These are phyloP conservation scores for Tuber umbilicatum DNA, from an alignment of 495 filamentous ascomycete species.

Conservation along the genomic window DNA sequence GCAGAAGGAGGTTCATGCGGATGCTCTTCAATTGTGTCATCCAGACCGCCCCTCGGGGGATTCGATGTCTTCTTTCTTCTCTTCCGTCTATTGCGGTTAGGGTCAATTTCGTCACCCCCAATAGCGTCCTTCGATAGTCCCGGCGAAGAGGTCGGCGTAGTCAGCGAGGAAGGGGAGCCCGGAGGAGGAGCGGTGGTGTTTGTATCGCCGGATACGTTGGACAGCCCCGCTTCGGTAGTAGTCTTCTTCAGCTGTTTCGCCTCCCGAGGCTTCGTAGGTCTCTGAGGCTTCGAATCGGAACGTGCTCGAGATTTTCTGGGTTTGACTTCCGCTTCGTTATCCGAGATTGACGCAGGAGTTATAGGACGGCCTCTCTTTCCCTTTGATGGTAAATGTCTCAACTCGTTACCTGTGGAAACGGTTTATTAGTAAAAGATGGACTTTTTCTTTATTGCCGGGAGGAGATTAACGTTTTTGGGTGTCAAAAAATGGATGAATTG, in stretches of 20 bases:
- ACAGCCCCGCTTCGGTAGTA: slow-evolving; percentile 15
- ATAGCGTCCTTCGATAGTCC: neutral
- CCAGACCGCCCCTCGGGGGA: slow-evolving; percentile 1
- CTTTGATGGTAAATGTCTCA: neutral
- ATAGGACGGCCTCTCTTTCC: slow-evolving; percentile 12
- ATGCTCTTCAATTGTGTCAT: slow-evolving; percentile 17
- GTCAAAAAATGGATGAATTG: neutral
- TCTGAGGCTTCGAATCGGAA: slow-evolving; percentile 6
- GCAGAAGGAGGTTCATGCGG: slow-evolving; percentile 17
- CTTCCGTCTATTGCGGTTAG: slow-evolving; percentile 48
- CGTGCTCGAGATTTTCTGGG: slow-evolving; percentile 11
- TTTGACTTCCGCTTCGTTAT: slow-evolving; percentile 14
- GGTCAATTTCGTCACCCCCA: slow-evolving; percentile 39
- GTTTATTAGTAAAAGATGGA: neutral
- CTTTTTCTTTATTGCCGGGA: neutral
- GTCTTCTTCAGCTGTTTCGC: slow-evolving; percentile 19
- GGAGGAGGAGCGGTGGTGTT: slow-evolving; percentile 5
- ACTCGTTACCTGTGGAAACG: neutral
- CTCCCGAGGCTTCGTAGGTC: slow-evolving; percentile 11
- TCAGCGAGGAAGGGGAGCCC: slow-evolving; percentile 21
- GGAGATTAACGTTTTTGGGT: neutral
- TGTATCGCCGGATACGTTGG: neutral
- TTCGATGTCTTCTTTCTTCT: slow-evolving; percentile 47
- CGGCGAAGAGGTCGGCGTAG: slow-evolving; percentile 16
- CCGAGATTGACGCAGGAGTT: slow-evolving; percentile 30